Evolutionary conservation across 805 yeast genomes (phyloP), one percentile per base, ranked within the genome.

Genomic region (Lachancea nothofagi): DNA sequence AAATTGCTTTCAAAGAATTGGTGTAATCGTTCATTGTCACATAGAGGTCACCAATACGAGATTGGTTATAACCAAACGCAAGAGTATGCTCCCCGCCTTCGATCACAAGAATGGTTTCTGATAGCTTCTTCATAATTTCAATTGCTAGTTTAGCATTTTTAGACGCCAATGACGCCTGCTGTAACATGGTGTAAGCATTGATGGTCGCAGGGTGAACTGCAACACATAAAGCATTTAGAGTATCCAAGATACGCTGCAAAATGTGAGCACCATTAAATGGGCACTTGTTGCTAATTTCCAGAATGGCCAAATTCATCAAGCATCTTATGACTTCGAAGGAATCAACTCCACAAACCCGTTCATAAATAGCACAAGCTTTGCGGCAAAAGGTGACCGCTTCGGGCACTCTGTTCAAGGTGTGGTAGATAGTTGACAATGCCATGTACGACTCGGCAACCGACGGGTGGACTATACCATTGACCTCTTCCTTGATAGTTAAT

Each of bases 301-400:
- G 72, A 54, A 71, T 74, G 1, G 93, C 94, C 49, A 89, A 66
- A 62, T 86, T 87, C 51, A 80, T 70, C 57, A 82, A 75, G 29
- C 85, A 69, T 48, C 86, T 72, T 27, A 86, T 61, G 19, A 89
- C 74, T 47, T 87, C 90, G 53, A 74, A 75, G 10, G 93, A 75
- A 56, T 90, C 97, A 46, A 78, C 61, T 45, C 98, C 98, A 37
- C 69, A 61, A 9, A 79, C 71, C 64, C 97, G 78, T 69, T 90
- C 97, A 44, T 80, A 71, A 45, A 88, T 76, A 28, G 77, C 67
- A 45, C 78, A 72, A 2, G 96, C 77, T 57, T 76, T 80, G 50
- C 93, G 77, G 13, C 80, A 75, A 48, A 75, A 66, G 9, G 70
- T 72, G 38, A 78, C 70, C 9, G 96, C 88, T 48, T 77, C 79